These are phyloP conservation scores for Monosporascus sp. DNA, from an alignment of 2,329 filamentous ascomycete species.

Conservation along the genomic window DNA sequence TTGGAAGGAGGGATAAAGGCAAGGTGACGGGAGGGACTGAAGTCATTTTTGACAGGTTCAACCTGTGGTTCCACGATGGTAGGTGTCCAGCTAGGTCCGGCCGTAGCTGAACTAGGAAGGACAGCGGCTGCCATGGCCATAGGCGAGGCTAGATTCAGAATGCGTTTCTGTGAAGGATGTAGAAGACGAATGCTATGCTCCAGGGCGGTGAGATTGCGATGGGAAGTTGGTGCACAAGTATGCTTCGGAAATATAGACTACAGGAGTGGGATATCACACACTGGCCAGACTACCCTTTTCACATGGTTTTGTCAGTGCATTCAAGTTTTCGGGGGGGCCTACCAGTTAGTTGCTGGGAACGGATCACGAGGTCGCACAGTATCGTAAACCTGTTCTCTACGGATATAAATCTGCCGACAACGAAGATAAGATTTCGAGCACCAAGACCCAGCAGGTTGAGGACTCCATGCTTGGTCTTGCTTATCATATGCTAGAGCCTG, in stretches of 20 bases:
- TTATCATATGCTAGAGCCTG: no score
- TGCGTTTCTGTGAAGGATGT: neutral
- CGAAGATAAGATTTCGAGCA: no score
- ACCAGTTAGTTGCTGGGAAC: no score
- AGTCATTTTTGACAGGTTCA: constrained; percentile 26
- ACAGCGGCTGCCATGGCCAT: constrained; percentile 18
- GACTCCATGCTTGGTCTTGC: no score
- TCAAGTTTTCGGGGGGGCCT: no score
- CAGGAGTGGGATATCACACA: neutral
- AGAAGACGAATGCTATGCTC: neutral
- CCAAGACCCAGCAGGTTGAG: no score
- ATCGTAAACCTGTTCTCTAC: no score
- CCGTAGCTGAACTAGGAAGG: constrained; percentile 5
- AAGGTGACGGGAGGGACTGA: constrained; percentile 52
- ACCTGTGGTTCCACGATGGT: constrained; percentile 14
- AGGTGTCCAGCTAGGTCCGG: constrained; percentile 16
- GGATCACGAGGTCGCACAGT: no score
- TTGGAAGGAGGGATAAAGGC: constrained; percentile 43
- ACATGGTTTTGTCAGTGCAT: neutral
- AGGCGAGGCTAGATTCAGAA: neutral
- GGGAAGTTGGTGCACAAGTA: neutral
- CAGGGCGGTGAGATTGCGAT: neutral
- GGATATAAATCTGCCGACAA: no score
- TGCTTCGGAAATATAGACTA: neutral
- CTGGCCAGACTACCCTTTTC: neutral